Evolutionary conservation across 306 rosid species (phyloP), one percentile per base, ranked within the genome.

Genomic region (Cucurbita argyrosperma): DNA sequence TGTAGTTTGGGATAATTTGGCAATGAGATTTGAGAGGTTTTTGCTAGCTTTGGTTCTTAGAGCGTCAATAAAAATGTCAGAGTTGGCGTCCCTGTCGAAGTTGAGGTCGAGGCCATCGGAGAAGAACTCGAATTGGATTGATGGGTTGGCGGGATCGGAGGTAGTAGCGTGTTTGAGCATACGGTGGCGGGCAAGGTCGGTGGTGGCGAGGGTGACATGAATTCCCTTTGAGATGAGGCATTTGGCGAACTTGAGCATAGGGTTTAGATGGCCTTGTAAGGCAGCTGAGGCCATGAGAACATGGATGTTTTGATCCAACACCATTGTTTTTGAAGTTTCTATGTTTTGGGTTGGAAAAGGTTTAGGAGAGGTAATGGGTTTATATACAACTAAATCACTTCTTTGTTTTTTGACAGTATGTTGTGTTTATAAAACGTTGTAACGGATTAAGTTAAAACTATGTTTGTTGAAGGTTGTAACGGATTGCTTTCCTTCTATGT

Each of bases 231-330:
- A 77, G 16, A 74, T 30, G 1, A 86, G 87, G 63, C 54, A 74
- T 6, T 76, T 83, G 9, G 90, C 86, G 6, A 86, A 67, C 38
- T 76, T 82, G 12, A 86, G 76, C 84, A 88, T 76, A 12, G 90
- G 93, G 35, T 86, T 88, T 1, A 86, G 21, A 45, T 88, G 89
- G n/a, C 87, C 93, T 76, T 86, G 93, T 2, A 81, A 10, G 68
- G 83, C 43, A 59, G 78, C 30, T 40, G 90, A 72, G 23, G 84
- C 86, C 81, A 88, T 79, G 0, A 88, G 82, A 67, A 88, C 78
- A 7, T 78, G 72, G 4, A 77, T n/a, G 11, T 65, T 56, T 46
- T 53, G 12, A 0, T 67, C 59, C 1, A 6, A 11, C 5, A 72
- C 5, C 86, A 83, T 87, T 75, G 71, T 40, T 76, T 4, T 55